Percentiles rank a stretch among this genome's conserved stretches.
Evolutionary conservation across 2,329 filamentous ascomycete genomes (phyloP).

Genomic region (Sclerotinia sclerotiorum): DNA sequence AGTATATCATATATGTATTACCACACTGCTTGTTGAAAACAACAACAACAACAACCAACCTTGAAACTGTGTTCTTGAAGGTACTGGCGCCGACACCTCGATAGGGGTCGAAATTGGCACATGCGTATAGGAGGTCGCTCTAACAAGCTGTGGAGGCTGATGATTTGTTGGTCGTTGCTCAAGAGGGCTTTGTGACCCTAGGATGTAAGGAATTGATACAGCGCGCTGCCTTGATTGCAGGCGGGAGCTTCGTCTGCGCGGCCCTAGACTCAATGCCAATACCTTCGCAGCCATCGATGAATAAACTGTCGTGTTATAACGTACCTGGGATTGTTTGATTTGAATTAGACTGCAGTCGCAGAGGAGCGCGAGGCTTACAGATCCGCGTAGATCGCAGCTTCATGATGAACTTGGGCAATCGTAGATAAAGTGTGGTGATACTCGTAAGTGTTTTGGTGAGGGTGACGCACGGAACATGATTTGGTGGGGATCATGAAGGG

Average conservation of each 20-base stretch:
- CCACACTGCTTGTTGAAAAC: slow-evolving; percentile 27
- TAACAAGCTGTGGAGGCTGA: slow-evolving; percentile 26
- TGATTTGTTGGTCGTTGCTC: slow-evolving; percentile 27
- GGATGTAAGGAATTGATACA: slow-evolving; percentile 3
- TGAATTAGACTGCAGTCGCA: no score
- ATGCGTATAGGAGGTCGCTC: slow-evolving; percentile 26
- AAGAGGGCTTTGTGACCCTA: slow-evolving; percentile 27
- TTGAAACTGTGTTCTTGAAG: slow-evolving; percentile 28
- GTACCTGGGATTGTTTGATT: no score
- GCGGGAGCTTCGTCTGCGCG: slow-evolving; percentile 29
- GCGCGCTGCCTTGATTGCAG: slow-evolving; percentile 25
- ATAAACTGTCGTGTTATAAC: slow-evolving; percentile 22
- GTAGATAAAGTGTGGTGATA: slow-evolving; percentile 23
- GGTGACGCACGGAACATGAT: no score
- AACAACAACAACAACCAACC: slow-evolving; percentile 27
- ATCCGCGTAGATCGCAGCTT: slow-evolving; percentile 14
- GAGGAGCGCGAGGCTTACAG: no score
- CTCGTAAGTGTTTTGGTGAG: no score
- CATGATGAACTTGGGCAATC: slow-evolving; percentile 22
- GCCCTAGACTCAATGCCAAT: slow-evolving; percentile 24
- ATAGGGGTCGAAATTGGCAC: slow-evolving; percentile 28
- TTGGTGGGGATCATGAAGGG: no score
- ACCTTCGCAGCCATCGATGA: slow-evolving; percentile 24
- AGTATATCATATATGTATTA: slow-evolving; percentile 27
- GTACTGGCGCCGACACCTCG: slow-evolving; percentile 25